These are phyloP conservation scores for Aspergillus asperescens DNA, from an alignment of 495 filamentous ascomycete genomes.

Conservation along the genomic window DNA sequence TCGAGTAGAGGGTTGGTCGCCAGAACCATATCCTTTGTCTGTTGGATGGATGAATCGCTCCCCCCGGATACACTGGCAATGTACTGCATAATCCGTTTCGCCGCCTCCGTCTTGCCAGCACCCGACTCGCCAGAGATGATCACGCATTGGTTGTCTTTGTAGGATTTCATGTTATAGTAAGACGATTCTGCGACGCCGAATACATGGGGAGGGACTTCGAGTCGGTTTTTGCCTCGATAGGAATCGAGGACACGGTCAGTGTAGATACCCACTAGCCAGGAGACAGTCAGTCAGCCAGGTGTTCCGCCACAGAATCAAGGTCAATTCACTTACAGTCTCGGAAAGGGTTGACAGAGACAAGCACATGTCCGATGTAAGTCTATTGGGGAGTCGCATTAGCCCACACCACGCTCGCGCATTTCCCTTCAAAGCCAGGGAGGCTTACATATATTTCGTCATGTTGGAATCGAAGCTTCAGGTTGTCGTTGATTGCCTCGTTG, in stretches of 20 bases:
- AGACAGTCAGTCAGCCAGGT: slow-evolving; percentile 16
- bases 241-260: slow-evolving; percentile 85
- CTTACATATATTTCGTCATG: slow-evolving; percentile 92
- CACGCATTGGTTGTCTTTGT: slow-evolving; percentile 98
- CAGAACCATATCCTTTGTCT: slow-evolving; percentile 98
- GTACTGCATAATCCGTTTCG: slow-evolving; percentile 99
- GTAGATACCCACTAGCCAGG: slow-evolving; percentile 80
- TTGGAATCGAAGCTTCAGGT: slow-evolving; percentile 94
- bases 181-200: slow-evolving; percentile 94
- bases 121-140: slow-evolving; percentile 99
- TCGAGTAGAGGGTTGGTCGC: slow-evolving; percentile 97
- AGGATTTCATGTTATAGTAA: slow-evolving; percentile 99
- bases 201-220: slow-evolving; percentile 94
- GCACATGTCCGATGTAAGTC: slow-evolving; percentile 99
- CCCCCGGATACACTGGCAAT: slow-evolving; percentile 95
- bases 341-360: slow-evolving; percentile 99
- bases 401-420: slow-evolving; percentile 16
- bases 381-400: slow-evolving; percentile 36
- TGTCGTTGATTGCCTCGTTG: slow-evolving; percentile 98
- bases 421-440: slow-evolving; percentile 7
- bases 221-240: slow-evolving; percentile 92
- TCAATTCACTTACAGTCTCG: slow-evolving; percentile 62
- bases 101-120: slow-evolving; percentile 98
- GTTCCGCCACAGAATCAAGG: slow-evolving; percentile 6
- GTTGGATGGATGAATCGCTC: slow-evolving; percentile 83